phyloP scores from a whole-genome alignment of 108 stramenopile genomes.

The Aurantiochytrium sp. region DNA sequence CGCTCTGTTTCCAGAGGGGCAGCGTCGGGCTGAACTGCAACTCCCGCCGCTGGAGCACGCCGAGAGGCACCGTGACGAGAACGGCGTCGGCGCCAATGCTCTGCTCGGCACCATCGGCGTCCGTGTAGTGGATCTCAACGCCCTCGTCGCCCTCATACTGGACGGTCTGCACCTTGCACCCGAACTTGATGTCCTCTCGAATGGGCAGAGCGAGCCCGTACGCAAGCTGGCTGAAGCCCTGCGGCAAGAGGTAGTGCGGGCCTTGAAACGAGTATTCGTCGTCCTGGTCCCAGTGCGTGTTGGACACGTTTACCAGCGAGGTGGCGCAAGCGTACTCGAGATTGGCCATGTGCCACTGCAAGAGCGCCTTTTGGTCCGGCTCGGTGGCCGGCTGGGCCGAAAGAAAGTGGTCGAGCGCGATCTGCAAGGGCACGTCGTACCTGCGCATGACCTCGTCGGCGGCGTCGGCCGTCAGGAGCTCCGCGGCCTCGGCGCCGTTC shows the following conservation, averaged over 20 bases:
- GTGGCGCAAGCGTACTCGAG: conserved; percentile 28
- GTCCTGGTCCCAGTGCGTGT: conserved; percentile 21
- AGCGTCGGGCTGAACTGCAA: background rate
- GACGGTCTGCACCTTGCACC: background rate
- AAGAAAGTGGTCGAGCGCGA: background rate
- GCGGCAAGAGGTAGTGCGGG: conserved; percentile 13
- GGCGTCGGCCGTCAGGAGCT: background rate
- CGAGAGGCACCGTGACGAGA: conserved; percentile 4
- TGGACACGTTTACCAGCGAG: background rate
- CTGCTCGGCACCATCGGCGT: background rate
- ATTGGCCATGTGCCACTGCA: conserved; percentile 28
- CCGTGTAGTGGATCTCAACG: background rate
- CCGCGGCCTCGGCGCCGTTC: background rate
- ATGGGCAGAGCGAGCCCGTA: background rate
- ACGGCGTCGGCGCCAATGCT: background rate
- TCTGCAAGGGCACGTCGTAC: background rate
- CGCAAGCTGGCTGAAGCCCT: background rate
- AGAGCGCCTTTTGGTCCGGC: background rate
- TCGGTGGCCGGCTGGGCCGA: background rate
- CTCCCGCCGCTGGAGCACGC: background rate
- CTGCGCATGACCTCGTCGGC: background rate
- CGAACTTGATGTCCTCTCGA: background rate
- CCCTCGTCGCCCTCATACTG: background rate
- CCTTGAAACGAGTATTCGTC: conserved; percentile 21
- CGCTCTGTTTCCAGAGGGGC: background rate